Conservation (phyloP, 2,329 filamentous ascomycete genomes). For the Trichoderma aggressivum region DNA sequence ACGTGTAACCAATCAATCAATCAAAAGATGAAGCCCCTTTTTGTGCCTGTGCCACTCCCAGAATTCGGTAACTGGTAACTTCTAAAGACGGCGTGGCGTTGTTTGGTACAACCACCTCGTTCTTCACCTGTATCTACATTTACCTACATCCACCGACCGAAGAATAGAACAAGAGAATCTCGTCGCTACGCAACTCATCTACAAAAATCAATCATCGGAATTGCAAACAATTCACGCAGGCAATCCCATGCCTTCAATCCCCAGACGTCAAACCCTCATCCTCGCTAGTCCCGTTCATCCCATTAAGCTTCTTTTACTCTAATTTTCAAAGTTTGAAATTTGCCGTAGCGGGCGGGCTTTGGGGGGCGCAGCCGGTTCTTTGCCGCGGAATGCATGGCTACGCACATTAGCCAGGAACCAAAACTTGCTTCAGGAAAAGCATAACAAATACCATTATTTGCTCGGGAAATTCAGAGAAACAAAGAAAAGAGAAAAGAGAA, state of each 20-base stretch:
- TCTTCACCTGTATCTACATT: neutral
- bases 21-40: neutral
- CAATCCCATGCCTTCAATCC: neutral
- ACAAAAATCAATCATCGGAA: neutral
- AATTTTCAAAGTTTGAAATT: neutral
- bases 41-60: neutral
- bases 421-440: neutral
- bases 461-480: neutral
- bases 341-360: neutral
- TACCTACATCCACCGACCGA: neutral
- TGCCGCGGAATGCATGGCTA: neutral
- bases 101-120: neutral
- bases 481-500: neutral
- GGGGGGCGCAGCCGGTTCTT: neutral
- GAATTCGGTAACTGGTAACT: neutral
- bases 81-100: neutral
- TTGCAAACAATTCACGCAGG: neutral
- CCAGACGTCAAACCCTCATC: neutral
- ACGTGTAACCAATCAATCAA: neutral
- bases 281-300: neutral
- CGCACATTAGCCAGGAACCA: neutral
- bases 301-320: conserved; percentile 10
- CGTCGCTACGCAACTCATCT: neutral
- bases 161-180: neutral
- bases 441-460: neutral